A percentile compares a stretch with the other conserved stretches of the same genome.
phyloP scores from a whole-genome alignment of 1,284 basidiomycete species.

The Prillingera fragicola region DNA sequence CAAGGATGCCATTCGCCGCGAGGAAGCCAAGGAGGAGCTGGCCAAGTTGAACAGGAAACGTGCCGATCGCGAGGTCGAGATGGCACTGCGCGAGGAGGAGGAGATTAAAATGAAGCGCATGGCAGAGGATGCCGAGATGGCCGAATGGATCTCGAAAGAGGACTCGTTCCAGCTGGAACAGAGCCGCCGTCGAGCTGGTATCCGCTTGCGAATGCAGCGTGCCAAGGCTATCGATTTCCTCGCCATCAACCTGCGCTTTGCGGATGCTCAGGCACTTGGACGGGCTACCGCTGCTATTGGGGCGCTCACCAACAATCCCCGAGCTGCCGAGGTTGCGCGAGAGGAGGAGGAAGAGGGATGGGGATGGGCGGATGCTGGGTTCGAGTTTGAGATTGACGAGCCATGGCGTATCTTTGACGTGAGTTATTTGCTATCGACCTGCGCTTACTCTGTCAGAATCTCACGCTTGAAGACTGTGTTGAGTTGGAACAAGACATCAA shows the following conservation, averaged over 20 bases:
- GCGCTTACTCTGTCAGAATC: conserved; percentile 55
- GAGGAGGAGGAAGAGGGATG: conserved; percentile 64
- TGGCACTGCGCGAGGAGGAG: conserved; percentile 83
- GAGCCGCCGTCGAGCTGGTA: conserved; percentile 80
- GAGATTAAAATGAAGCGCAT: conserved; percentile 78
- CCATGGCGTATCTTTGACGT: conserved; percentile 95
- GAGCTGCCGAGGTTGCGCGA: conserved; percentile 36
- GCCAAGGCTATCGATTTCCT: conserved; percentile 94
- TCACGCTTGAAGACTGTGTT: conserved; percentile 79
- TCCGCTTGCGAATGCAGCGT: conserved; percentile 88
- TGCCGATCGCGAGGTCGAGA: conserved; percentile 86
- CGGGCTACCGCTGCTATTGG: conserved; percentile 39
- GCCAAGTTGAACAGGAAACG: conserved; percentile 83
- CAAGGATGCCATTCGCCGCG: conserved; percentile 71
- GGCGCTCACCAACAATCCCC: conserved; percentile 28
- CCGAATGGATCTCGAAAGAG: conserved; percentile 95
- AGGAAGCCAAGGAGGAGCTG: conserved; percentile 92
- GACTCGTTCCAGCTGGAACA: conserved; percentile 97
- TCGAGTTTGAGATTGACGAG: conserved; percentile 97
- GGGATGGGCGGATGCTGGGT: conserved; percentile 67
- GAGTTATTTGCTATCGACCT: conserved; percentile 37
- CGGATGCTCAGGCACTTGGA: conserved; percentile 53
- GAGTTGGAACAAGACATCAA: conserved; percentile 94
- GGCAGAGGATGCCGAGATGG: conserved; percentile 93
- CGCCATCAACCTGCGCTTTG: conserved; percentile 85